Percentiles rank a stretch among this genome's conserved stretches.
phyloP scores from a whole-genome alignment of 2,329 filamentous ascomycete genomes.

The Metarhizium humberi region DNA sequence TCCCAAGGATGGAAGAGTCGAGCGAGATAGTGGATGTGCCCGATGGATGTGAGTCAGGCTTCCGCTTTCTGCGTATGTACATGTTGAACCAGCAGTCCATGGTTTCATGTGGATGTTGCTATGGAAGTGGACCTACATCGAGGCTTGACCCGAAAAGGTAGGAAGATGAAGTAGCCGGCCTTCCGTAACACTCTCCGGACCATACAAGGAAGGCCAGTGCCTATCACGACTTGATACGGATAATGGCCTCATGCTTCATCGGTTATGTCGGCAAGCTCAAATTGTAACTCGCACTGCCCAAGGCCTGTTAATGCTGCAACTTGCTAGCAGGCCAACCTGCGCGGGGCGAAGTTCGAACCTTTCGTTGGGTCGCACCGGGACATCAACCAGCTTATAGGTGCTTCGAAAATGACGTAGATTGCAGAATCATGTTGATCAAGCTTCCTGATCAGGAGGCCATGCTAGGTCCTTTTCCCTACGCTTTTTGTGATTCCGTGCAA shows the following conservation, averaged over 20 bases:
- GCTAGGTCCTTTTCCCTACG: background rate
- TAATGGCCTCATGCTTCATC: background rate
- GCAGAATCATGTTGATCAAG: background rate
- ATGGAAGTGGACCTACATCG: background rate
- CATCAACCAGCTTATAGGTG: background rate
- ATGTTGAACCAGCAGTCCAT: background rate
- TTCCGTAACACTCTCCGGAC: background rate
- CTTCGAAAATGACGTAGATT: background rate
- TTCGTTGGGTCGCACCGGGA: background rate
- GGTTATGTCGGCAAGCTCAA: background rate
- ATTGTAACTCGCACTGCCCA: background rate
- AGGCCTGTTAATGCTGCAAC: background rate
- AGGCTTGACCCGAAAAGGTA: background rate
- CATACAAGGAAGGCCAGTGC: background rate
- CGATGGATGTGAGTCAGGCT: background rate
- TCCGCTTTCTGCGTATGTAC: background rate
- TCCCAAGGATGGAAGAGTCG: no score
- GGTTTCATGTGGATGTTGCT: background rate
- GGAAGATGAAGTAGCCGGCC: background rate
- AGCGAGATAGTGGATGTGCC: no score
- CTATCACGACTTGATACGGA: background rate
- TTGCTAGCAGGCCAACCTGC: background rate
- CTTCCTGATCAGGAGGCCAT: background rate
- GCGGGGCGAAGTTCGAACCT: background rate
- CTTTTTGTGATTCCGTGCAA: background rate